A percentile compares a stretch with the other conserved stretches of the same genome.
phyloP scores from a whole-genome alignment of 805 yeast genomes.

The Starmerella sp. region DNA sequence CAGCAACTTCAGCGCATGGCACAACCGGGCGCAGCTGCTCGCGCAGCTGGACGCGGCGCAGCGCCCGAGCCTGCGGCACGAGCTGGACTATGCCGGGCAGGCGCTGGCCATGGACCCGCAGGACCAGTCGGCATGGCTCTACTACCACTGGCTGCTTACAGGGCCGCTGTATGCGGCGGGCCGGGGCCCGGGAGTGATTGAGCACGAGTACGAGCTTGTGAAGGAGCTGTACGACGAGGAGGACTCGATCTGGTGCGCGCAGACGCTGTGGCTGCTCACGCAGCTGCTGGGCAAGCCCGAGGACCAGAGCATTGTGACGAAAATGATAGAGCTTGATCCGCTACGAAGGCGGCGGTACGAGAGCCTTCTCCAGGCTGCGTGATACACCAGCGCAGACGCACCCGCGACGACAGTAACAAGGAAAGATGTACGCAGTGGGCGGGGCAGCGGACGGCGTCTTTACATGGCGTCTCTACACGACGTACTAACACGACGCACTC shows the following conservation, averaged over 20 bases:
- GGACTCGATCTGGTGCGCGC: constrained; percentile 12
- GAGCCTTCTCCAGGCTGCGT: not conserved
- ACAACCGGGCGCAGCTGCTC: constrained; percentile 65
- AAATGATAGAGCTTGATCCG: constrained; percentile 29
- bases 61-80: constrained; percentile 35
- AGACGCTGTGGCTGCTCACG: constrained; percentile 4
- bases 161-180: constrained; percentile 37
- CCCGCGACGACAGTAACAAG: too few species aligned
- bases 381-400: too few species aligned
- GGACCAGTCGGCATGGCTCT: constrained; percentile 89
- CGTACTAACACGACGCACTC: too few species aligned
- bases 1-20: constrained; percentile 95
- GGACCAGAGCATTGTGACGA: constrained; percentile 10
- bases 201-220: constrained; percentile 51
- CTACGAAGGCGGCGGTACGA: constrained; percentile 24
- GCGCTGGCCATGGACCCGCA: constrained; percentile 90
- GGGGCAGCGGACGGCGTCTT: too few species aligned
- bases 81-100: constrained; percentile 57
- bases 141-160: constrained; percentile 63
- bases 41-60: constrained; percentile 36
- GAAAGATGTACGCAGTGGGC: too few species aligned
- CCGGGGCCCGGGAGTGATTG: constrained; percentile 46
- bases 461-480: too few species aligned
- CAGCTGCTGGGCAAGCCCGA: not conserved
- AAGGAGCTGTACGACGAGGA: constrained; percentile 18